These are phyloP conservation scores for Bruguiera hainesii DNA, from an alignment of 441 rosid genomes.

Conservation along the genomic window DNA sequence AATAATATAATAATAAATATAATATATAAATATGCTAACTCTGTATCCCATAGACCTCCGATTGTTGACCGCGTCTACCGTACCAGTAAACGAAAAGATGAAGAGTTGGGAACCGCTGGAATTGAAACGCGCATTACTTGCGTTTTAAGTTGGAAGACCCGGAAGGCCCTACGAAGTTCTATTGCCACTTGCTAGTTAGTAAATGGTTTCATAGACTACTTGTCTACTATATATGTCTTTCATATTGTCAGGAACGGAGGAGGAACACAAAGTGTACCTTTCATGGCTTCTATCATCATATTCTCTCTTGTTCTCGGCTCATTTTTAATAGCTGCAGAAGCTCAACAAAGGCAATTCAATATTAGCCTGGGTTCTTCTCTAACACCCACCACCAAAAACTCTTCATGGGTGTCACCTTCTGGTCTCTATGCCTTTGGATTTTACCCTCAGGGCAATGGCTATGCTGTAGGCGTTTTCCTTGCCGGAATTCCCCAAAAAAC, in stretches of 20 bases:
- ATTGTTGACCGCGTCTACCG: too few species aligned
- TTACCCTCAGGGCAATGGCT: slow-evolving; percentile 18
- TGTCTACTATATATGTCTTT: neutral
- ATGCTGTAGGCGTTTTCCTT: slow-evolving; percentile 28
- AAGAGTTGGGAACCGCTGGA: too few species aligned
- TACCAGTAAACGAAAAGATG: too few species aligned
- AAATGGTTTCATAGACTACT: too few species aligned
- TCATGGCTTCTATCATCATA: neutral
- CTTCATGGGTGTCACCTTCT: slow-evolving; percentile 35
- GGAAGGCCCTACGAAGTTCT: too few species aligned
- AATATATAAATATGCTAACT: too few species aligned
- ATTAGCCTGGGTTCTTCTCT: slow-evolving; percentile 23
- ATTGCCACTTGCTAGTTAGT: too few species aligned
- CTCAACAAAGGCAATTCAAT: slow-evolving; percentile 22
- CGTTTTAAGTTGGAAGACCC: too few species aligned
- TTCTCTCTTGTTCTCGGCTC: neutral
- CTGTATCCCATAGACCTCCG: too few species aligned
- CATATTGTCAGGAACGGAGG: neutral
- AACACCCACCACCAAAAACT: slow-evolving; percentile 14
- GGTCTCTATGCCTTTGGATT: slow-evolving; percentile 43
- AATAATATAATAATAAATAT: too few species aligned
- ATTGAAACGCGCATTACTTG: too few species aligned
- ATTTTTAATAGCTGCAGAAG: slow-evolving; percentile 1
- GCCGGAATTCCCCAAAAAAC: slow-evolving; percentile 16
- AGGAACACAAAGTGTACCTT: neutral